Percentiles rank a stretch among this genome's conserved stretches.
Evolutionary conservation across 768 basidiomycete species (phyloP).

Genomic region (Pulveroboletus sp.): DNA sequence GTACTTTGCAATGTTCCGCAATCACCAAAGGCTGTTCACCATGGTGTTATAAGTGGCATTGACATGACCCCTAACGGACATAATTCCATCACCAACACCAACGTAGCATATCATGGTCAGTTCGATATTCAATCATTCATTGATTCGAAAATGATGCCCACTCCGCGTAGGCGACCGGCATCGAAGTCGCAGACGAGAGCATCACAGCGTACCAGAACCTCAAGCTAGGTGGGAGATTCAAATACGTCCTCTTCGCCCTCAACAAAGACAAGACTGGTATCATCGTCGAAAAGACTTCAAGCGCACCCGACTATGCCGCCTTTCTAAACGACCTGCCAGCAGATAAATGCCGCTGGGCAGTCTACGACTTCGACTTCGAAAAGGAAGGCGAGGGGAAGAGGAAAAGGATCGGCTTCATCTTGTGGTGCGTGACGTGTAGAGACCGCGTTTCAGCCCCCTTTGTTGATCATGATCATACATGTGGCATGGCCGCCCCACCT

Average conservation of each 20-base stretch:
- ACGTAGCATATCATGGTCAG: constrained; percentile 25
- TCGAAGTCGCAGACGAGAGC: constrained; percentile 58
- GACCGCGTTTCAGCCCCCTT: too few species aligned
- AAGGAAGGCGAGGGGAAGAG: constrained; percentile 60
- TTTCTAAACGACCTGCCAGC: constrained; percentile 77
- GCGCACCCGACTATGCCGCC: constrained; percentile 54
- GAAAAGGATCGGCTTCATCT: constrained; percentile 82
- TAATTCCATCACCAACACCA: not conserved
- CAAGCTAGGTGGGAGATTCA: constrained; percentile 48
- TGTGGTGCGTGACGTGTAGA: constrained; percentile 55
- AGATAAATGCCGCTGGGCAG: constrained; percentile 78
- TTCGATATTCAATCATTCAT: not conserved
- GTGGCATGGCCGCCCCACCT: too few species aligned
- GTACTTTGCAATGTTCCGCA: not conserved
- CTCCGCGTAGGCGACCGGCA: constrained; percentile 25
- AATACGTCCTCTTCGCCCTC: constrained; percentile 82
- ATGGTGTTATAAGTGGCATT: constrained; percentile 9
- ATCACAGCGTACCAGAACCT: constrained; percentile 16
- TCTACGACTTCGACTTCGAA: constrained; percentile 88
- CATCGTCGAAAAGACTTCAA: constrained; percentile 66
- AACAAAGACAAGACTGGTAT: constrained; percentile 66
- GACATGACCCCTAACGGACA: constrained; percentile 14
- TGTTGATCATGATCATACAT: too few species aligned
- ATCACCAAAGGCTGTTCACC: not conserved
- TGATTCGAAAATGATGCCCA: not conserved